Evolutionary conservation across 345 rosid genomes (phyloP), one percentile per base, ranked within the genome.

Genomic region (Populus simonii): DNA sequence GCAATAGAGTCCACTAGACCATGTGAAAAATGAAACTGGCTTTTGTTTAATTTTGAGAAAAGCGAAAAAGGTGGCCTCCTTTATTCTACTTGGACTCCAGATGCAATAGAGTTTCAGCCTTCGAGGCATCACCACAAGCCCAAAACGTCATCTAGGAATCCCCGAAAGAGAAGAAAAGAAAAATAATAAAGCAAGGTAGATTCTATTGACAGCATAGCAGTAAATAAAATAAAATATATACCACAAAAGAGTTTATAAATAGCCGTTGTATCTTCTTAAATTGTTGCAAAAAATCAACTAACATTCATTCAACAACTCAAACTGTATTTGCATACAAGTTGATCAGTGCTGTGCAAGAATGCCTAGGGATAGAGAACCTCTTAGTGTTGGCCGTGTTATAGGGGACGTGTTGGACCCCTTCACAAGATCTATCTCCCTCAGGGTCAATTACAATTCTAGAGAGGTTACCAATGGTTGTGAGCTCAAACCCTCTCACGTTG

Each of bases 391-490:
- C 29, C 74, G 95, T 16, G 93, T 91, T 8, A 78, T 91, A 23
- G 95, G 95, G 23, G 95, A 91, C 76, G 90, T 91, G 35, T 65
- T 91, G 75, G 92, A 91, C 43, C 88, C 90, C 15, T 91, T 89
- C 65, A 78, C 82, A 8, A 79, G 81, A 80, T 87, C 92, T 6
- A 74, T 88, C 36, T 22, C 92, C 18, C 79, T 91, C 22, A 86
- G 82, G 68, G 86, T 82, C 29, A 57, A 23, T 41, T 91, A 72
- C 80, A 68, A 18, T 41, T 65, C 8, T 43, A 85, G 77, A 74
- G 89, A 85, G 69, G 78, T 89, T 12, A 80, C 11, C 81, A 91
- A 89, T 81, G 90, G 95, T 1, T 87, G 87, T 70, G 90, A 86
- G 68, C 86, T 87, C 83, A 91, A 89, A 69, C 95, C 93, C 1